Evolutionary conservation across 345 rosid species (phyloP), one percentile per base, ranked within the genome.

Genomic region (Cardamine occulta): DNA sequence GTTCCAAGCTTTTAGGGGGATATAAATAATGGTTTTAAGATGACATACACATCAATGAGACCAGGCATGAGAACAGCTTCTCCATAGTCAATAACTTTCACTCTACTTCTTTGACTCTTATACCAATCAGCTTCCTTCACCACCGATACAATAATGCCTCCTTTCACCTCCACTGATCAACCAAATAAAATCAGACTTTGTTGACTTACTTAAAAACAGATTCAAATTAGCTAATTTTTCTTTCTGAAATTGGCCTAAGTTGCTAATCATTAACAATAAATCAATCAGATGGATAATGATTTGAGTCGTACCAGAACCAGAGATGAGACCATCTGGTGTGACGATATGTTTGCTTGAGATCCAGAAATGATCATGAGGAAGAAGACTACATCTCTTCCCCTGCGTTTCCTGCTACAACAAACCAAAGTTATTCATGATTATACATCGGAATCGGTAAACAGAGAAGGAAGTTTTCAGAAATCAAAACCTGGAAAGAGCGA

Each of bases 11-110:
- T 34, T 37, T 32, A 7, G 53, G 31, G 19, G 19, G 2, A 34
- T 59, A 26, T 26, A 26, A 26, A 26, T 26, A 26, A 6, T 67
- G 45, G 68, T 21, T 60, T 70, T 18, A 63, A 24, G 8, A 35
- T 17, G 6, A 47, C 92, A 76, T 84, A 94, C 98, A 89, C 96
- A 69, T 94, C 98, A 76, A 94, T 73, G 80, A 94, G 75, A 63
- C 98, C 98, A 63, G 98, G 98, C 98, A 94, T 90, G 74, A 91
- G 80, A 9, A 94, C 96, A 57, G 97, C 97, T 56, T 94, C 89
- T 32, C 88, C 96, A 75, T 87, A 91, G 62, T 94, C 89, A 61
- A 93, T 56, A 37, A 85, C 80, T 55, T 86, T 76, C 26, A 45
- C 87, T 65, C 80, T 61, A 72, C 81, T 84, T 60, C 80, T 80